These are phyloP conservation scores for Podila epigama DNA, from an alignment of 192 early-diverging fungal genomes.

Conservation along the genomic window DNA sequence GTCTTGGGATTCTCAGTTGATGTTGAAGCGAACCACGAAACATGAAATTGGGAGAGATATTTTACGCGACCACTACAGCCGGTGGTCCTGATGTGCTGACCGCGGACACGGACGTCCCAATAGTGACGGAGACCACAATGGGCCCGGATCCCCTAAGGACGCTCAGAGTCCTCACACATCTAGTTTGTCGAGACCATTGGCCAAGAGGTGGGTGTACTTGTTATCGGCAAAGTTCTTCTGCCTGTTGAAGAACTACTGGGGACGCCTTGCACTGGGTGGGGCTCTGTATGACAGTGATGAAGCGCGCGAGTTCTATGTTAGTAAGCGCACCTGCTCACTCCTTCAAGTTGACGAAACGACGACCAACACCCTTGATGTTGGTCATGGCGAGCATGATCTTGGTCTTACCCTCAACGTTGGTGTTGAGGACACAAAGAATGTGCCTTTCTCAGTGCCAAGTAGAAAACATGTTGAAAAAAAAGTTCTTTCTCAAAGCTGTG, in stretches of 20 bases:
- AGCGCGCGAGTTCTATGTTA: conserved; percentile 97
- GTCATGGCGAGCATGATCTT: conserved; percentile 97
- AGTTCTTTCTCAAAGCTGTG: no score
- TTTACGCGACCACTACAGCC: conserved; percentile 85
- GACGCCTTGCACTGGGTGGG: conserved; percentile 99
- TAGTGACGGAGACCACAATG: conserved; percentile 99
- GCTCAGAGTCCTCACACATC: conserved; percentile 98
- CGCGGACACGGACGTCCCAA: conserved; percentile 98
- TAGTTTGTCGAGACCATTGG: conserved; percentile 95
- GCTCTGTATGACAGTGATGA: conserved; percentile 99
- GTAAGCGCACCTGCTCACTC: conserved; percentile 95
- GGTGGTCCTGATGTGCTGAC: conserved; percentile 99
- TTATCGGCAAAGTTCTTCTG: conserved; percentile 98
- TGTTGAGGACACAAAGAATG: conserved; percentile 99
- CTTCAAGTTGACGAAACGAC: conserved; percentile 97
- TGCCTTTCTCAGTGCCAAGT: conserved; percentile 90
- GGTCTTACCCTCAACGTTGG: conserved; percentile 95
- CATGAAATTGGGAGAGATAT: conserved; percentile 96
- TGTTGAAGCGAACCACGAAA: no score
- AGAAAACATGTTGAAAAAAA: conserved; percentile 72
- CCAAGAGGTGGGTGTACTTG: conserved; percentile 93
- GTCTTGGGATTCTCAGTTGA: no score
- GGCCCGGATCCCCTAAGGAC: conserved; percentile 98
- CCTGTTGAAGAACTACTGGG: conserved; percentile 99
- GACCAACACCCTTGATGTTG: conserved; percentile 98